Evolutionary conservation across 805 yeast genomes (phyloP).

Genomic region (Yarrowia osloensis): DNA sequence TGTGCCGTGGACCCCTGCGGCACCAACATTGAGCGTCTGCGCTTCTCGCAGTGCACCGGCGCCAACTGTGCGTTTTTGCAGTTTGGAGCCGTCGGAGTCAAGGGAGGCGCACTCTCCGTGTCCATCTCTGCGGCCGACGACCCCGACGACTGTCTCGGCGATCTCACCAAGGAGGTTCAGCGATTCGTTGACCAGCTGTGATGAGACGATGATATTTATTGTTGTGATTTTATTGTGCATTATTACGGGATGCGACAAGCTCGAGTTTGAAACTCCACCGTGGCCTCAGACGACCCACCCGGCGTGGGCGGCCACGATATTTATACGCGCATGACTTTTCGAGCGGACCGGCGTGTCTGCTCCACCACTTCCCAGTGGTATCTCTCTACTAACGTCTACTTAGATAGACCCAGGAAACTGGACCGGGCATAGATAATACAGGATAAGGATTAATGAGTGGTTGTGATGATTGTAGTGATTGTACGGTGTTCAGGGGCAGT

Average conservation of each 20-base stretch:
- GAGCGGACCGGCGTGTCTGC: constrained; percentile 51
- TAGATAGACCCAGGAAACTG: constrained; percentile 28
- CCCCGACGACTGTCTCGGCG: constrained; percentile 24
- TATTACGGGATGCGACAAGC: neutral
- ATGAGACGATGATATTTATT: constrained; percentile 11
- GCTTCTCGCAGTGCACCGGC: constrained; percentile 23
- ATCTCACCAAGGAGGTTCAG: constrained; percentile 13
- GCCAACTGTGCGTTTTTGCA: constrained; percentile 24
- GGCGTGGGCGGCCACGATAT: constrained; percentile 5
- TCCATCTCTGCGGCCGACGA: constrained; percentile 17
- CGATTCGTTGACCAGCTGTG: constrained; percentile 7
- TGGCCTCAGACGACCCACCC: neutral
- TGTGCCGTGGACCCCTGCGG: constrained; percentile 12
- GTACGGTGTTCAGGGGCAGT: too few relatives aligned
- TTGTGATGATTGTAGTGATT: neutral
- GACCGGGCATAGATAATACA: constrained; percentile 28
- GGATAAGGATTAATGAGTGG: neutral
- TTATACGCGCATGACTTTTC: constrained; percentile 20
- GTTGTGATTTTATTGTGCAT: neutral
- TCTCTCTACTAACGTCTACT: constrained; percentile 26
- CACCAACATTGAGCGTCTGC: constrained; percentile 3
- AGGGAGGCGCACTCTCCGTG: neutral
- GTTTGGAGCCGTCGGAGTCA: constrained; percentile 25
- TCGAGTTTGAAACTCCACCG: constrained; percentile 17
- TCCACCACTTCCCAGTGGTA: constrained; percentile 37